These are phyloP conservation scores for Oryza glaberrima DNA, from an alignment of 176 grass and related monocot genomes.

Conservation along the genomic window DNA sequence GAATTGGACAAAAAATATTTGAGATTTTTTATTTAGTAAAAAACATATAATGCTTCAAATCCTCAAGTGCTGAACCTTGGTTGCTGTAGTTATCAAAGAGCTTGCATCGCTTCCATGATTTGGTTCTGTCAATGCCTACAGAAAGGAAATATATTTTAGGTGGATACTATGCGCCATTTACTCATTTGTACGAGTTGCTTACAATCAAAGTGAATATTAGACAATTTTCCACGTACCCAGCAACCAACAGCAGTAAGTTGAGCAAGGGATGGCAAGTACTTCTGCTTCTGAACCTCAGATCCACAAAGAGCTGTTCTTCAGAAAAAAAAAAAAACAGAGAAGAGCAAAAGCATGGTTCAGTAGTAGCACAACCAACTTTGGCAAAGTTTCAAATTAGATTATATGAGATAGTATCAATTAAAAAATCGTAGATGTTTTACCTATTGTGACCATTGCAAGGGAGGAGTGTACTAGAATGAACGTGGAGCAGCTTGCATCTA, in stretches of 20 bases:
- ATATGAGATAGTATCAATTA: neutral
- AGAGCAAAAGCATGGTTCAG: neutral
- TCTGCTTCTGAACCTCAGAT: conserved; percentile 73
- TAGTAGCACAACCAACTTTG: neutral
- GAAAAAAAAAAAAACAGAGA: conserved; percentile 1
- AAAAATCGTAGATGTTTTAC: conserved; percentile 32
- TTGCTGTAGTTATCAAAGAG: conserved; percentile 68
- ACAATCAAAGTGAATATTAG: neutral
- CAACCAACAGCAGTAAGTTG: conserved; percentile 60
- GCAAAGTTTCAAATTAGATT: neutral
- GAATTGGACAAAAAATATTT: neutral
- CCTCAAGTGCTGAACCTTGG: conserved; percentile 54
- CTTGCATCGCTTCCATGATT: conserved; percentile 88
- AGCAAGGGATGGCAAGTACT: conserved; percentile 64
- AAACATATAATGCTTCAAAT: neutral
- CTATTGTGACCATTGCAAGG: conserved; percentile 76
- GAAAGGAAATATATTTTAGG: conserved; percentile 11
- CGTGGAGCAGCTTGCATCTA: conserved; percentile 76
- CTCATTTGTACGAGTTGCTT: neutral
- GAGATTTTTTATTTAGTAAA: neutral
- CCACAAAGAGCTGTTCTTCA: conserved; percentile 61
- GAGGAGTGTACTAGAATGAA: conserved; percentile 84
- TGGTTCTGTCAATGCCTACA: conserved; percentile 78
- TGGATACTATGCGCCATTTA: neutral
- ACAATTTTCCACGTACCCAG: conserved; percentile 52